These are phyloP conservation scores for Escallonia rubra DNA, from an alignment of 129 eudicot species.

Conservation along the genomic window DNA sequence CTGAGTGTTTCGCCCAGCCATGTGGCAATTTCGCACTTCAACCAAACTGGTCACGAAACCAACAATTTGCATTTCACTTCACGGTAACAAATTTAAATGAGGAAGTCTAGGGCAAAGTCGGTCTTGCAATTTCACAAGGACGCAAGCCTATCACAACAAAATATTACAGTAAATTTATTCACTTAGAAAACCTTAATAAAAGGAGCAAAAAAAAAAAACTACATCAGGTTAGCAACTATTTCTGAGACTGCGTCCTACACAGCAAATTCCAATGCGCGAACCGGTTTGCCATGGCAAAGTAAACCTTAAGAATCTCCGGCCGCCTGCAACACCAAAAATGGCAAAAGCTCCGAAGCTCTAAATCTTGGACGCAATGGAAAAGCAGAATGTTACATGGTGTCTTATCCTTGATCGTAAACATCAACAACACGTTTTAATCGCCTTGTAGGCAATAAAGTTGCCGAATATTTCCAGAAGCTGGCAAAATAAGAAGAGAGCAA, in stretches of 20 bases:
- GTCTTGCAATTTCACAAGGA: not conserved
- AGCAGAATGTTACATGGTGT: too few relatives aligned
- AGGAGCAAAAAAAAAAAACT: not conserved
- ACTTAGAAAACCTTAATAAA: not conserved
- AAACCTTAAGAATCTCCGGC: too few relatives aligned
- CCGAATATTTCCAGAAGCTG: slow-evolving; percentile 97
- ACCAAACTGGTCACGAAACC: not conserved
- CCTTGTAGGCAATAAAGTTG: slow-evolving; percentile 91
- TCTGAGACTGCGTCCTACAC: not conserved
- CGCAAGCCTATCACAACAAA: not conserved
- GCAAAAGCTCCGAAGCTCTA: too few relatives aligned
- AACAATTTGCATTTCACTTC: not conserved
- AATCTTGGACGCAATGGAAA: too few relatives aligned
- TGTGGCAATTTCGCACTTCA: too few relatives aligned
- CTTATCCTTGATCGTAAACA: too few relatives aligned
- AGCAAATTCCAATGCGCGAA: not conserved
- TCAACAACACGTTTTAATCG: slow-evolving; percentile 30
- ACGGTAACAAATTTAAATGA: too few relatives aligned
- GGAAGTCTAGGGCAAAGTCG: too few relatives aligned
- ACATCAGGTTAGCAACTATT: slow-evolving; percentile 4
- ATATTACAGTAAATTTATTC: not conserved
- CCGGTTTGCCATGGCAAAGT: not conserved
- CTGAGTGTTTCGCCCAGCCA: too few relatives aligned
- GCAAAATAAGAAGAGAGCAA: not conserved
- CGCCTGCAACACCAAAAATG: too few relatives aligned